Evolutionary conservation across 2,329 filamentous ascomycete genomes (phyloP).

Genomic region (Trichoderma polysporum): DNA sequence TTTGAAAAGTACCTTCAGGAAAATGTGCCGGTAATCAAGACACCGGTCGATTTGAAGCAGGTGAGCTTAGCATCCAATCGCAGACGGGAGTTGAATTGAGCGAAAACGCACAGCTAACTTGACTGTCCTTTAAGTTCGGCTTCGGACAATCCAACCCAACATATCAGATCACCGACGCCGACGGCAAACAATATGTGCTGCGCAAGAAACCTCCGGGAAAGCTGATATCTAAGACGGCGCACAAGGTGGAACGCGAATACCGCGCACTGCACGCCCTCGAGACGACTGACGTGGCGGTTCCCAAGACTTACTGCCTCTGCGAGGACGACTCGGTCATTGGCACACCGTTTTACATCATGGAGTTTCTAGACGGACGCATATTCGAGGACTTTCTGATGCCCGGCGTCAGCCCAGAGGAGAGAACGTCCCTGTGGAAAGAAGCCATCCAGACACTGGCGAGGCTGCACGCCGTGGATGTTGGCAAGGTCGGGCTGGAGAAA

Average conservation of each 20-base stretch:
- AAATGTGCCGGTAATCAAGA: constrained; percentile 80
- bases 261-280: constrained; percentile 82
- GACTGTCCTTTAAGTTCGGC: constrained; percentile 65
- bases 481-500: constrained; percentile 63
- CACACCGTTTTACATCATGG: constrained; percentile 96
- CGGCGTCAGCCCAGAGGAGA: constrained; percentile 64
- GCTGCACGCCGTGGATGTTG: constrained; percentile 73
- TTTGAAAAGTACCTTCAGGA: constrained; percentile 75
- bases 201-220: constrained; percentile 97
- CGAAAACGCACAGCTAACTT: neutral
- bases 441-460: constrained; percentile 81
- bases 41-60: constrained; percentile 86
- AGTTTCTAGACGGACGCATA: constrained; percentile 89
- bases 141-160: constrained; percentile 98
- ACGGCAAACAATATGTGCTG: constrained; percentile 75
- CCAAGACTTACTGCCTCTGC: constrained; percentile 79
- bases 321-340: constrained; percentile 78
- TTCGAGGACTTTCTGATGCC: constrained; percentile 87
- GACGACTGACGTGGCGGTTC: constrained; percentile 79
- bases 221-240: constrained; percentile 88
- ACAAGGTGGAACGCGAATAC: constrained; percentile 96
- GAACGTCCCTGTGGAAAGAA: constrained; percentile 80
- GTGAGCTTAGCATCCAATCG: constrained; percentile 41
- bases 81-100: neutral
- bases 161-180: constrained; percentile 78